Percentiles rank a stretch among this genome's conserved stretches.
These are phyloP conservation scores for Symbiodinium pilosum DNA, from an alignment of 73 alveolate species.

Conservation along the genomic window DNA sequence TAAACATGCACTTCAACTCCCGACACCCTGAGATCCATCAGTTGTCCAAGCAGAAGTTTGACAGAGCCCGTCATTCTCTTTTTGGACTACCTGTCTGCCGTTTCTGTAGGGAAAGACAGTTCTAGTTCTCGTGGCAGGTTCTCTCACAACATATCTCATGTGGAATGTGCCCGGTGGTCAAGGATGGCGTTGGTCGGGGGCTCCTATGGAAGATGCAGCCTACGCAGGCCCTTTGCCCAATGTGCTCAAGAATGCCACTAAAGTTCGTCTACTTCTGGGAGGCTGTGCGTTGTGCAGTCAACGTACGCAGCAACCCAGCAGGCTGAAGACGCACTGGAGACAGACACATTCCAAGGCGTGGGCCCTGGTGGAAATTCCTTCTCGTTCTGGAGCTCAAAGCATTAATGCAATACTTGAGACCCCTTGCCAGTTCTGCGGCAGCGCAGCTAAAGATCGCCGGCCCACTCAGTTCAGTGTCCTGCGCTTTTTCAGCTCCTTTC, in stretches of 20 bases:
- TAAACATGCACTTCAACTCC: background rate
- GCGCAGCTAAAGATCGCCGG: background rate
- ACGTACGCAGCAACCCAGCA: background rate
- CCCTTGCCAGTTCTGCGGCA: background rate
- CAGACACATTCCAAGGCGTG: background rate
- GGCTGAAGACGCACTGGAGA: background rate
- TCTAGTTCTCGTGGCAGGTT: background rate
- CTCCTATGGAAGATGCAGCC: background rate
- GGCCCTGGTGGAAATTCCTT: background rate
- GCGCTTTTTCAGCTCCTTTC: background rate
- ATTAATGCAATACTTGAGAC: background rate
- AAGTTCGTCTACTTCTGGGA: background rate
- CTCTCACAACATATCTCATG: background rate
- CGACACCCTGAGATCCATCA: background rate
- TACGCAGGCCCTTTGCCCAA: background rate
- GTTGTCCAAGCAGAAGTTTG: background rate
- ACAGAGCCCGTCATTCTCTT: background rate
- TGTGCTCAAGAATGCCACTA: background rate
- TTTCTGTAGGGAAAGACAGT: background rate
- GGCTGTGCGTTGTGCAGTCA: background rate
- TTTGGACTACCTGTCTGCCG: background rate
- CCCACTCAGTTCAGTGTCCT: background rate
- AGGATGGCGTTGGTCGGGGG: background rate
- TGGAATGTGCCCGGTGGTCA: background rate
- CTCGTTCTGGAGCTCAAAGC: background rate